Conservation (phyloP, 352 stramenopile species). For the Phytophthora hibernalis region DNA sequence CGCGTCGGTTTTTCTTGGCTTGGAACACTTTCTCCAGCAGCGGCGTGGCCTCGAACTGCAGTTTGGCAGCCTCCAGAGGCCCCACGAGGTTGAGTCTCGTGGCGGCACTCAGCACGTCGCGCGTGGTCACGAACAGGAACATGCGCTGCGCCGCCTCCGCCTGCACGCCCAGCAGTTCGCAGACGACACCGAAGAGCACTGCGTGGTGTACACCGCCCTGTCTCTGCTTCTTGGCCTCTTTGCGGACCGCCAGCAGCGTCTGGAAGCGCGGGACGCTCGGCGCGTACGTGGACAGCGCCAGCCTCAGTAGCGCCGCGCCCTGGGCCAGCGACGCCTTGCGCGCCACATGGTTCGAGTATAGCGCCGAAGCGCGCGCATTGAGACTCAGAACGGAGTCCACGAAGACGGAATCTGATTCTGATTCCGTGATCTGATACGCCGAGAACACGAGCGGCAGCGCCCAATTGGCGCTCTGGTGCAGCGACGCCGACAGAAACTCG, state of each 20-base stretch:
- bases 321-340: conserved; percentile 80
- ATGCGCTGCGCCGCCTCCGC: conserved; percentile 67
- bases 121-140: conserved; percentile 78
- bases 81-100: conserved; percentile 85
- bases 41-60: conserved; percentile 65
- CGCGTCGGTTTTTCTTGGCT: conserved; percentile 66
- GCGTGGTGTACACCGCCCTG: conserved; percentile 70
- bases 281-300: conserved; percentile 69
- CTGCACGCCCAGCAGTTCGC: conserved; percentile 57
- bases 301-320: conserved; percentile 68
- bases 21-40: conserved; percentile 66
- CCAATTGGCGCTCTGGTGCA: conserved; percentile 82
- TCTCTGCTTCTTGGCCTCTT: conserved; percentile 55
- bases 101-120: conserved; percentile 79
- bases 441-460: conserved; percentile 76
- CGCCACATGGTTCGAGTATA: conserved; percentile 84
- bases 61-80: conserved; percentile 69
- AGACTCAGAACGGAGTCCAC: conserved; percentile 57
- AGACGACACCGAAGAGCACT: conserved; percentile 75
- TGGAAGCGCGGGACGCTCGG: conserved; percentile 36
- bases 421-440: conserved; percentile 37
- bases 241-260: conserved; percentile 54
- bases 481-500: conserved; percentile 61
- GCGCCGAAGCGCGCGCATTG: conserved; percentile 57
- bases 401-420: conserved; percentile 19